Conservation (phyloP, 768 basidiomycete species). For the Lentinula raphanica region DNA sequence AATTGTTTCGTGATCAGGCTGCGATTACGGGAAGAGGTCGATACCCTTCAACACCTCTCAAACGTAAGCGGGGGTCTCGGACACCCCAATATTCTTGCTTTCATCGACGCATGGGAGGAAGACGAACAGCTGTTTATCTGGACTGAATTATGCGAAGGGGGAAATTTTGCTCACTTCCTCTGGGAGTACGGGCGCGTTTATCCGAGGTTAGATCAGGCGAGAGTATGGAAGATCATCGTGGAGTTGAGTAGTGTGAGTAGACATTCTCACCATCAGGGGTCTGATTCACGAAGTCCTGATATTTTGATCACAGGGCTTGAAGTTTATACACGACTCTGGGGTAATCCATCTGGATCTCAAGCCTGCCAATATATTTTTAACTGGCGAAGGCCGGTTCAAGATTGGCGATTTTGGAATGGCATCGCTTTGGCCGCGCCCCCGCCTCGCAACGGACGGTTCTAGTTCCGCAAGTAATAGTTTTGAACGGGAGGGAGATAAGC, state of each 20-base stretch:
- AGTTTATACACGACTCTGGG: constrained; percentile 83
- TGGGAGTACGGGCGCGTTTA: constrained; percentile 85
- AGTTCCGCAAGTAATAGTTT: constrained; percentile 47
- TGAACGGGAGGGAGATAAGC: constrained; percentile 95
- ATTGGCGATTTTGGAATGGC: constrained; percentile 99
- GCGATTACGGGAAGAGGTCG: constrained; percentile 91
- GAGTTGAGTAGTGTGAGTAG: constrained; percentile 83
- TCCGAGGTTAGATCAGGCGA: constrained; percentile 82
- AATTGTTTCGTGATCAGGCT: constrained; percentile 37
- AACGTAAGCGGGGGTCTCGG: constrained; percentile 33
- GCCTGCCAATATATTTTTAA: constrained; percentile 94
- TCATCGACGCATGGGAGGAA: constrained; percentile 96
- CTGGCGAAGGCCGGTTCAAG: constrained; percentile 80
- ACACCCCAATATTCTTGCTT: constrained; percentile 82
- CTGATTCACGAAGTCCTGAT: not conserved
- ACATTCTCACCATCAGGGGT: constrained; percentile 3
- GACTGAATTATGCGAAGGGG: constrained; percentile 91
- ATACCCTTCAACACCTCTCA: constrained; percentile 76
- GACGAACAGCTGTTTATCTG: constrained; percentile 83
- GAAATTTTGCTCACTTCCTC: constrained; percentile 87
- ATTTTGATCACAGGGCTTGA: constrained; percentile 54
- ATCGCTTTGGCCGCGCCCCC: constrained; percentile 78
- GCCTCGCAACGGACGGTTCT: constrained; percentile 14
- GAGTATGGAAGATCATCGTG: constrained; percentile 93
- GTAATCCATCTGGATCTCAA: constrained; percentile 96